Evolutionary conservation across 176 grass and related monocot species (phyloP), one percentile per base, ranked within the genome.

Genomic region (sorghum (Sorghum bicolor)): DNA sequence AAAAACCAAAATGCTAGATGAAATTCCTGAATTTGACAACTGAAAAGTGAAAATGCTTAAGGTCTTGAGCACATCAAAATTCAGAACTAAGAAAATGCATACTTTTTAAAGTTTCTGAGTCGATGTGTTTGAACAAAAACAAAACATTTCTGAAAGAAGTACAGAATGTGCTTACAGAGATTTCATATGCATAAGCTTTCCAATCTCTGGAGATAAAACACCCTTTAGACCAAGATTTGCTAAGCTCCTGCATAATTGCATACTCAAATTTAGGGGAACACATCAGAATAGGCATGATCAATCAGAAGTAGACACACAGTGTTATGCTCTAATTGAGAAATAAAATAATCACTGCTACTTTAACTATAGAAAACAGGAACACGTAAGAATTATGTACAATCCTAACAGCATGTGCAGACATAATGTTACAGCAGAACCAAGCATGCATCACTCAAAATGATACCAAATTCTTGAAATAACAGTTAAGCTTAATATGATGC

Each of bases 201-300:
- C 87, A 55, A 92, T 33, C 76, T 90, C 85, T 47, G 79, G 67
- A 66, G 85, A 17, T 61, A 91, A 61, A 30, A 70, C 31, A 4
- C 87, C 87, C 34, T 78, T 88, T 28, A 94, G 82, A 92, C 71
- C 79, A 88, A 92, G 91, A 94, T 90, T 88, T 72, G 81, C 72
- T 53, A 91, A 72, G 66, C 64, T 83, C 94, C 94, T 94, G 71
- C 82, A 85, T n/a, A 55, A 73, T 58, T n/a, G 40, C 4, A 39
- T 12, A 72, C 6, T 22, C 0, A 61, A 62, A 81, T 36, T 83
- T 26, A 84, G 81, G 6, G 36, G 37, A 47, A 66, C 10, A 58
- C 14, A 57, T 37, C 15, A 45, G 2, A 38, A 67, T 2, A 74
- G 2, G 70, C 31, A 77, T 68, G n/a, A 41, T 33, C 25, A 62